Conservation (phyloP, 768 basidiomycete genomes). For the Hebeloma cylindrosporum region DNA sequence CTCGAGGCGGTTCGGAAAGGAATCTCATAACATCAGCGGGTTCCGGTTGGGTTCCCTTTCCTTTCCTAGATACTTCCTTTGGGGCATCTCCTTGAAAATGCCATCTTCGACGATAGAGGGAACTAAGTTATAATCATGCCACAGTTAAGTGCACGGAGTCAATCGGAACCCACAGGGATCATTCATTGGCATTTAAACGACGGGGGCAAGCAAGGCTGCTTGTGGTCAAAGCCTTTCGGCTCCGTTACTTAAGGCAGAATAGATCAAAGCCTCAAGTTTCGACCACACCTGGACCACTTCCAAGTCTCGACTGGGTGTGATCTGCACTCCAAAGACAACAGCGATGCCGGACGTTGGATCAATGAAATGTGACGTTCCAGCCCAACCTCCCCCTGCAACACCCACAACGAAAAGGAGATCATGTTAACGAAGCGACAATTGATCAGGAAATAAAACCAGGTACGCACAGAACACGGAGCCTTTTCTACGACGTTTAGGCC, state of each 20-base stretch:
- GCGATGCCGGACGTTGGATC: slow-evolving; percentile 26
- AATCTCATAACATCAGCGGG: too few species aligned
- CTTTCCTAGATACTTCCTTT: too few species aligned
- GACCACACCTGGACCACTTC: slow-evolving; percentile 6
- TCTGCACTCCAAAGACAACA: slow-evolving; percentile 22
- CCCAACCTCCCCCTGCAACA: slow-evolving; percentile 26
- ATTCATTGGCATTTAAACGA: too few species aligned
- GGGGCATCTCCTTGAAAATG: too few species aligned
- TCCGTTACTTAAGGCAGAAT: slow-evolving; percentile 16
- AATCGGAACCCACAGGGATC: too few species aligned
- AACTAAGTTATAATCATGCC: too few species aligned
- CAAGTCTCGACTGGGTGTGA: slow-evolving; percentile 16
- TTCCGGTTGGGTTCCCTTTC: too few species aligned
- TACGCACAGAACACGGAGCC: slow-evolving; percentile 13
- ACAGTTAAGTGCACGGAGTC: too few species aligned
- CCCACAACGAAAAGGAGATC: background rate
- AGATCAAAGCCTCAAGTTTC: slow-evolving; percentile 22
- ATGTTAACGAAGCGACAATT: background rate
- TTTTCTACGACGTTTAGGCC: slow-evolving; percentile 19
- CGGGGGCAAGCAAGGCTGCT: too few species aligned
- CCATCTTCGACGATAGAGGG: too few species aligned
- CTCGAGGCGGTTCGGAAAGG: slow-evolving; percentile 20
- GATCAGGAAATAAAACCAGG: background rate
- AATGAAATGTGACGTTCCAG: slow-evolving; percentile 24
- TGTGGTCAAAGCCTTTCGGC: background rate